Percentiles rank a stretch among this genome's conserved stretches.
phyloP scores from a whole-genome alignment of 306 rosid genomes.

The Sindora glabra region DNA sequence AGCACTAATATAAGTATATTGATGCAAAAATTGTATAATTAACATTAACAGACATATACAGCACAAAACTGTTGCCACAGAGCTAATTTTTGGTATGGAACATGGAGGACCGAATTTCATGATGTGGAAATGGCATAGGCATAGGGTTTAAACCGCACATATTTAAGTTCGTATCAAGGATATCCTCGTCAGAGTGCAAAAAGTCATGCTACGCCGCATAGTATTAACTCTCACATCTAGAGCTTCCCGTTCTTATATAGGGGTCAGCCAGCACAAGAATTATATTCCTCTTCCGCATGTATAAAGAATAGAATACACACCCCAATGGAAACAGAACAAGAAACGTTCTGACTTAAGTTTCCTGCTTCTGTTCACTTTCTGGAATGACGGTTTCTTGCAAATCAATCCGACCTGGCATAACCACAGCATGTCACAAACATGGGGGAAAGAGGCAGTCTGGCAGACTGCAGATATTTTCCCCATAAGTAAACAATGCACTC shows the following conservation, averaged over 20 bases:
- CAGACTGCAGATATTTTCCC: neutral
- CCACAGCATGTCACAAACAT: neutral
- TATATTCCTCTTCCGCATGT: conserved; percentile 23
- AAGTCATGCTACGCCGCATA: neutral
- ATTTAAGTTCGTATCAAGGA: conserved; percentile 5
- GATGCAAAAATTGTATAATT: conserved; percentile 1
- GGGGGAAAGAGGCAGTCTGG: conserved; percentile 1
- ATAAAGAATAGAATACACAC: conserved; percentile 15
- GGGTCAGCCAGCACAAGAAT: too few species aligned
- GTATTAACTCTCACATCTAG: conserved; percentile 9
- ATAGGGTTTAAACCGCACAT: conserved; percentile 17
- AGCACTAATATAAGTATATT: too few species aligned
- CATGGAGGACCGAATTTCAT: too few species aligned
- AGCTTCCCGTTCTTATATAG: conserved; percentile 1
- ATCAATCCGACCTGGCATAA: conserved; percentile 68
- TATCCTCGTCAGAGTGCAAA: conserved; percentile 1
- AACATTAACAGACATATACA: conserved; percentile 9
- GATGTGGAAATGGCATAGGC: conserved; percentile 2
- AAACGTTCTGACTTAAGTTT: conserved; percentile 25
- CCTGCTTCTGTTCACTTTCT: conserved; percentile 67
- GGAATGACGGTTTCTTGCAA: conserved; percentile 69
- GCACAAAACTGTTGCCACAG: neutral
- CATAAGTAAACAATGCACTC: neutral
- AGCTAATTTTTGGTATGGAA: neutral
- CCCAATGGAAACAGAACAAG: conserved; percentile 15